Base-by-base conservation (phyloP, 495 filamentous ascomycete species). In the Staphylotrichum tortipilum region DNA sequence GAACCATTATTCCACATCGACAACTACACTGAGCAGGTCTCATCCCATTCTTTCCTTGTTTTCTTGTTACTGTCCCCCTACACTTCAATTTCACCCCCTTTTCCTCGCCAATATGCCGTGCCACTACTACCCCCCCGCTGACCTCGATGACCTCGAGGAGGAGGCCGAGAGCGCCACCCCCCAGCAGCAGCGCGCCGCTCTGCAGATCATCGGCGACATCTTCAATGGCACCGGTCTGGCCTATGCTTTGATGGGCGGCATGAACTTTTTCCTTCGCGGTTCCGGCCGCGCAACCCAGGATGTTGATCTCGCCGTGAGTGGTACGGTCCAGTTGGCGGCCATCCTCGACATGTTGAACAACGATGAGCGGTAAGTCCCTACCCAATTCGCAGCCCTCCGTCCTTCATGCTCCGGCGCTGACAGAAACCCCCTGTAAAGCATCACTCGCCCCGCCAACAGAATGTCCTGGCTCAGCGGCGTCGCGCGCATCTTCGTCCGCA, bases 191-290 rank as follows among this genome's bases (percentile, higher is more conserved):
- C 15, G 3, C 18, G 31, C 36, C 6, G 30, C 39, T 3, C 22
- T 51, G 9, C 14, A 37, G 14, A 14, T 44, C n/a, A 19, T 44
- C 12, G 49, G 30, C n/a, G 22, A 14, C 40, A 31, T 51, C 15
- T 51, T 51, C 24, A 29, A 44, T 26, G 3, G 3, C 11, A 6
- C 19, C n/a, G 2, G 24, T 8, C 23, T 51, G 6, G 9, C 21
- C 2, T 51, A 51, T 23, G 49, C 22, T 2, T 3, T 51, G 11
- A 44, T 51, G 24, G 49, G 49, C 3, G 49, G 49, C 33, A 37
- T 33, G 23, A 51, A 51, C 49, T 51, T 51, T 9, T 51, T 22
- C 18, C n/a, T 51, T 4, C 49, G 49, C 10, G 49, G 49, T 2
- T 51, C 49, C 2, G 31, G 36, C 23, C 49, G 49, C 0, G 39